These are phyloP conservation scores for Monosporozyma solicola DNA, from an alignment of 805 yeast genomes.

Conservation along the genomic window DNA sequence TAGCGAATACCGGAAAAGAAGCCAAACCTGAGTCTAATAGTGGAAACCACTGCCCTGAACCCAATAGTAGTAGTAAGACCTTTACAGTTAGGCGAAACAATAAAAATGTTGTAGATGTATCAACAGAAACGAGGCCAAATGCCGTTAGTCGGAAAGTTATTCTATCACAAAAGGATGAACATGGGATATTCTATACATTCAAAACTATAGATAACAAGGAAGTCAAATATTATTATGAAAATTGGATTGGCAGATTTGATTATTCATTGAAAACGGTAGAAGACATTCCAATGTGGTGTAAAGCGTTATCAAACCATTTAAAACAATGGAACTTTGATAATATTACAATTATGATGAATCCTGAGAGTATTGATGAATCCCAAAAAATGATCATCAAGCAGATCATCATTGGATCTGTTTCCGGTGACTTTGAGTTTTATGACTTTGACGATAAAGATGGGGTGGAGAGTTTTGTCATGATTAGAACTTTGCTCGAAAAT, in stretches of 20 bases:
- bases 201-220: neutral
- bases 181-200: neutral
- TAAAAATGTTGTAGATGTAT: neutral
- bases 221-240: constrained; percentile 1
- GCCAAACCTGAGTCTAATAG: too few relatives aligned
- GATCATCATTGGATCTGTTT: neutral
- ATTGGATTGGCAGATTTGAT: neutral
- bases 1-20: too few relatives aligned
- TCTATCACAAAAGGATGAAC: neutral
- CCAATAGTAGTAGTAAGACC: too few relatives aligned
- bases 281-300: constrained; percentile 1
- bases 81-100: too few relatives aligned
- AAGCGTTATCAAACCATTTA: neutral
- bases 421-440: neutral
- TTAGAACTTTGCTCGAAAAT: too few relatives aligned
- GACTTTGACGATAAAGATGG: too few relatives aligned
- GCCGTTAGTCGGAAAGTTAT: neutral
- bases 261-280: neutral
- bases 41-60: too few relatives aligned
- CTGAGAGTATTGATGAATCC: neutral
- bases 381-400: neutral
- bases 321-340: neutral
- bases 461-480: too few relatives aligned
- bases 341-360: neutral
- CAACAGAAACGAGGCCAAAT: neutral